These are phyloP conservation scores for Rhodotorula paludigena DNA, from an alignment of 768 basidiomycete species.

Conservation along the genomic window DNA sequence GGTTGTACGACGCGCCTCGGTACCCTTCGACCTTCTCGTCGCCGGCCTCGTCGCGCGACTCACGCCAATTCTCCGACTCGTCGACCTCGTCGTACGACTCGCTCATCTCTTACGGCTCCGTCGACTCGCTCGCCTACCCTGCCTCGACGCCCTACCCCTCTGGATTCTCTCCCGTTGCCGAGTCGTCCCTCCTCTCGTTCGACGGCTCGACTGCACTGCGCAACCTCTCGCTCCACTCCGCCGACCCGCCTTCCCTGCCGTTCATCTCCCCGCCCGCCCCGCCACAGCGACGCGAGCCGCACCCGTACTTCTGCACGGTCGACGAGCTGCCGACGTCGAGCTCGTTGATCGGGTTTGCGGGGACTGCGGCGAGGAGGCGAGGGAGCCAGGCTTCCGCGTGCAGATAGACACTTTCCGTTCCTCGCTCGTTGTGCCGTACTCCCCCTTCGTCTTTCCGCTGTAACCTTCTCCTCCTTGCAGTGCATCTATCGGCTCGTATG, in stretches of 20 bases:
- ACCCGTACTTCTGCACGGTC: conserved; percentile 17
- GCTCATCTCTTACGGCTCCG: conserved; percentile 25
- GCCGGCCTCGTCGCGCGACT: conserved; percentile 6
- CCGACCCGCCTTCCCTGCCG: background rate
- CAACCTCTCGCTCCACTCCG: background rate
- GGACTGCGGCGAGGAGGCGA: background rate
- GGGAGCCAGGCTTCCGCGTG: background rate
- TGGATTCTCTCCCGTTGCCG: background rate
- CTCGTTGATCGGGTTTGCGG: background rate
- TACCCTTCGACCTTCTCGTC: conserved; percentile 25
- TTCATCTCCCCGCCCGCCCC: background rate
- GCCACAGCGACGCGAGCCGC: background rate
- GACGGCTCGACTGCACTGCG: background rate
- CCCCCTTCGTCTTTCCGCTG: background rate
- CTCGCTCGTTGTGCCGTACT: background rate
- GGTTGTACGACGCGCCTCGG: background rate
- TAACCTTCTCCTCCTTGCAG: background rate
- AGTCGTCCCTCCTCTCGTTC: conserved; percentile 4
- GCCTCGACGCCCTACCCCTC: too few relatives aligned
- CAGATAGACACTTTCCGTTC: too few relatives aligned
- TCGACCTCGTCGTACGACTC: conserved; percentile 21
- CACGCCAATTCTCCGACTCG: conserved; percentile 12
- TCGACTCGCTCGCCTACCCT: too few relatives aligned
- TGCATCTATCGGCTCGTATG: background rate
- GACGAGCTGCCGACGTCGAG: background rate